These are phyloP conservation scores for Arachis hypogaea DNA, from an alignment of 306 rosid genomes.

Conservation along the genomic window DNA sequence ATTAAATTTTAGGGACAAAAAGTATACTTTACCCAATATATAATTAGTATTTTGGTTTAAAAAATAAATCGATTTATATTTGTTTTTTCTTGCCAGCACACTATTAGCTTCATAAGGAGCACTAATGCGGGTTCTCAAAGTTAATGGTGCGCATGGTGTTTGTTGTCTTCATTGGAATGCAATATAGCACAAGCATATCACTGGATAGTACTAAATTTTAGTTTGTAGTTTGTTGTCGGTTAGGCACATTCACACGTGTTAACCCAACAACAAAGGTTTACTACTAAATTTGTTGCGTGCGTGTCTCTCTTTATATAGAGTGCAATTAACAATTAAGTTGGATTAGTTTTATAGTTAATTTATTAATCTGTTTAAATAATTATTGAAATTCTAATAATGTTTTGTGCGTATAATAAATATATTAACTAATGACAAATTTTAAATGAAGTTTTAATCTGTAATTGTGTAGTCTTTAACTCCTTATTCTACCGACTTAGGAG, in stretches of 20 bases:
- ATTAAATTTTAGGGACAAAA: no score
- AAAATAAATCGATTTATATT: background rate
- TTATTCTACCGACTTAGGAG: no score
- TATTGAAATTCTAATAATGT: no score
- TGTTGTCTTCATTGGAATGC: conserved; percentile 33
- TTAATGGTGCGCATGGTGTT: conserved; percentile 21
- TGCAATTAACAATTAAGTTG: no score
- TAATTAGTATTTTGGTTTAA: background rate
- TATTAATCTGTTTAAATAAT: no score
- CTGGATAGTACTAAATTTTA: background rate
- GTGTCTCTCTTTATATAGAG: no score
- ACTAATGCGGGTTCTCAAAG: background rate
- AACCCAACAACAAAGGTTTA: background rate
- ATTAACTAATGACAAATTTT: no score
- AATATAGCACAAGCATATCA: background rate
- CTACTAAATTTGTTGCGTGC: conserved; percentile 21
- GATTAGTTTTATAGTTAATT: no score
- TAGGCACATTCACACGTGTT: background rate
- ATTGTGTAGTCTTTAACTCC: no score
- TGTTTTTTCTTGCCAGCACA: background rate
- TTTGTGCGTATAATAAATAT: no score
- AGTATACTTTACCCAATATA: no score
- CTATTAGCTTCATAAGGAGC: background rate
- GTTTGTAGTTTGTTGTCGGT: background rate
- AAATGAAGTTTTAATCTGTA: no score